Evolutionary conservation across 2,329 filamentous ascomycete species (phyloP), one percentile per base, ranked within the genome.

Genomic region (Emergomyces pasteurianus): DNA sequence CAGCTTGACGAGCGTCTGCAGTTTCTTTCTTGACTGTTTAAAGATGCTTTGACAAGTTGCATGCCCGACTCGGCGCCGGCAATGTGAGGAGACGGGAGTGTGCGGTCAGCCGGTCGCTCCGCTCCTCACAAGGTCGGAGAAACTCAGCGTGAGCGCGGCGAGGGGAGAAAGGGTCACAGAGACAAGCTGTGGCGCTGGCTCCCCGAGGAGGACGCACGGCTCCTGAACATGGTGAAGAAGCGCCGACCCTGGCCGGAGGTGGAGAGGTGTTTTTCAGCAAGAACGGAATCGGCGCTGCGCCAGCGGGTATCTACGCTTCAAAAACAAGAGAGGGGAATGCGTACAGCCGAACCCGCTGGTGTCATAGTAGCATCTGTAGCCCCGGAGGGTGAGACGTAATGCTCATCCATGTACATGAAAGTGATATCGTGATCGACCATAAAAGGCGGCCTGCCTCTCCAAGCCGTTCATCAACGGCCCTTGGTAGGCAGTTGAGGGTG

Each of bases 181-280:
- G 26, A 28, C 23, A 50, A 50, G 47, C 21, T 50, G 52, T 34
- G 28, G 40, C 3, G 23, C 57, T 60, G 52, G 40, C 55, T 52
- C 5, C 18, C 52, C 16, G 16, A 43, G 18, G 28, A 60, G 16
- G 42, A 60, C 21, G 40, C 36, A 56, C 16, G 16, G 18, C 59
- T 60, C 36, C 52, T 26, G 52, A 43, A 12, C 52, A 60, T 60
- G 40, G n/a, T 60, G 50, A 36, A 55, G 59, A 23, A 60, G 50
- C 40, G 14, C 52, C 26, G 42, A 52, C 34, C 40, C 52, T 60
- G 52, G 52, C 47, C 42, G 18, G 59, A 60, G 59, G 38, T 60
- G 34, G 40, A 57, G 52, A 56, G n/a, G 23, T 60, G 59, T 60
- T 55, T 56, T 53, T 40, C 26, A 38, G 50, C 1, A 42, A 60